phyloP scores from a whole-genome alignment of 805 yeast species.

The Zygotorulaspora danielsina region DNA sequence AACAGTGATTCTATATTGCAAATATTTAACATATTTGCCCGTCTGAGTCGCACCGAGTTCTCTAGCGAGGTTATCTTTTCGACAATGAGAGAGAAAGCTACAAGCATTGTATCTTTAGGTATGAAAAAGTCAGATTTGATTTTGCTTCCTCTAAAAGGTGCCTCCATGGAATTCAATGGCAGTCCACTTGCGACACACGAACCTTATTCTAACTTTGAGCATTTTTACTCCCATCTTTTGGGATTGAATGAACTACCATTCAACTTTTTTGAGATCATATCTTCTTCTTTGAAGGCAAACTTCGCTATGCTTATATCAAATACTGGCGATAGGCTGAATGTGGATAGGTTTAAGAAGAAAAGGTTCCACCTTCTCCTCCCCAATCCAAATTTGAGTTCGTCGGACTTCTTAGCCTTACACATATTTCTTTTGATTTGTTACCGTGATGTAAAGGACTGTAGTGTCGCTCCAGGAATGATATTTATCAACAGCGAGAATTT shows the following conservation, averaged over 20 bases:
- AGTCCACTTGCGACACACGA: constrained; percentile 19
- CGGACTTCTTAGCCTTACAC: constrained; percentile 31
- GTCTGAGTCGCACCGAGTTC: constrained; percentile 45
- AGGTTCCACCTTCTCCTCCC: constrained; percentile 24
- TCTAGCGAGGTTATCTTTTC: constrained; percentile 57
- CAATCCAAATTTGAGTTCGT: constrained; percentile 25
- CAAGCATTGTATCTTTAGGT: constrained; percentile 21
- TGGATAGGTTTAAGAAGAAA: constrained; percentile 23
- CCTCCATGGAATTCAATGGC: constrained; percentile 21
- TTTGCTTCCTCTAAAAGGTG: constrained; percentile 29
- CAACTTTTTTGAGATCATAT: constrained; percentile 23
- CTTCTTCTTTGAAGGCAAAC: constrained; percentile 20
- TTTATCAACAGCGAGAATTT: constrained; percentile 22
- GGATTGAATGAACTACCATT: constrained; percentile 32
- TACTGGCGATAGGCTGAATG: constrained; percentile 21
- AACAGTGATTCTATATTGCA: constrained; percentile 32
- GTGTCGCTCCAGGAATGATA: constrained; percentile 16
- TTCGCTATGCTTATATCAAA: constrained; percentile 27
- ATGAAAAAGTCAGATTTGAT: constrained; percentile 18
- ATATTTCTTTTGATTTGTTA: constrained; percentile 23
- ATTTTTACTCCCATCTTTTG: constrained; percentile 27
- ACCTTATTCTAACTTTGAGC: constrained; percentile 26
- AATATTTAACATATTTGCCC: constrained; percentile 36
- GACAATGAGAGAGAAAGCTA: constrained; percentile 30
- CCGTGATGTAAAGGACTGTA: constrained; percentile 14